These are phyloP conservation scores for Plenodomus biglobosus DNA, from an alignment of 2,329 filamentous ascomycete genomes.

Conservation along the genomic window DNA sequence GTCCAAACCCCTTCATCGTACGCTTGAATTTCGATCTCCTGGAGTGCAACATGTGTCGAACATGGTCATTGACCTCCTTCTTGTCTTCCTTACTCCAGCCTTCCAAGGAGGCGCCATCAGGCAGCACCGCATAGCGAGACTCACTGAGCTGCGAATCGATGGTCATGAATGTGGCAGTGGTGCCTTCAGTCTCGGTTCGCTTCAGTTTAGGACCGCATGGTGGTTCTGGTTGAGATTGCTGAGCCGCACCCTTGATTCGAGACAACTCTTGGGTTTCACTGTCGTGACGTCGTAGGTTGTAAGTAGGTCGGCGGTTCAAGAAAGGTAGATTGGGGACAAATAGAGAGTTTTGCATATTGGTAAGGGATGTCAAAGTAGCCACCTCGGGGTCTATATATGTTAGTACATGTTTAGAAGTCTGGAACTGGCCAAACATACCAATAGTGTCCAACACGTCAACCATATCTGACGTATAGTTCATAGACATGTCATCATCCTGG, in stretches of 20 bases:
- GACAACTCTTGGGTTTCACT: conserved; percentile 41
- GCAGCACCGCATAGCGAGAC: conserved; percentile 75
- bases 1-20: conserved; percentile 74
- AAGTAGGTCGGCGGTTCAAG: conserved; percentile 77
- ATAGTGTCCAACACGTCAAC: conserved; percentile 70
- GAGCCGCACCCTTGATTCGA: conserved; percentile 25
- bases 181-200: conserved; percentile 10
- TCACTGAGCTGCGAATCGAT: conserved; percentile 70
- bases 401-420: neutral
- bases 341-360: conserved; percentile 86
- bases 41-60: conserved; percentile 85
- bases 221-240: conserved; percentile 17
- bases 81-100: conserved; percentile 77
- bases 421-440: conserved; percentile 51
- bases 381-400: conserved; percentile 72
- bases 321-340: conserved; percentile 82
- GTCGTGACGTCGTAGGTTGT: conserved; percentile 63
- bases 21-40: conserved; percentile 77
- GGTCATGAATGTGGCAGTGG: conserved; percentile 51
- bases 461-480: conserved; percentile 61
- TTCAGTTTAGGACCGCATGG: conserved; percentile 25
- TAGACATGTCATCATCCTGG: conserved; percentile 9
- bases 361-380: conserved; percentile 77
- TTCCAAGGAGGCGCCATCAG: conserved; percentile 69
- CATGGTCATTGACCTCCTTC: conserved; percentile 77